Evolutionary conservation across 2,329 filamentous ascomycete species (phyloP).

Genomic region (Penicillium freii): DNA sequence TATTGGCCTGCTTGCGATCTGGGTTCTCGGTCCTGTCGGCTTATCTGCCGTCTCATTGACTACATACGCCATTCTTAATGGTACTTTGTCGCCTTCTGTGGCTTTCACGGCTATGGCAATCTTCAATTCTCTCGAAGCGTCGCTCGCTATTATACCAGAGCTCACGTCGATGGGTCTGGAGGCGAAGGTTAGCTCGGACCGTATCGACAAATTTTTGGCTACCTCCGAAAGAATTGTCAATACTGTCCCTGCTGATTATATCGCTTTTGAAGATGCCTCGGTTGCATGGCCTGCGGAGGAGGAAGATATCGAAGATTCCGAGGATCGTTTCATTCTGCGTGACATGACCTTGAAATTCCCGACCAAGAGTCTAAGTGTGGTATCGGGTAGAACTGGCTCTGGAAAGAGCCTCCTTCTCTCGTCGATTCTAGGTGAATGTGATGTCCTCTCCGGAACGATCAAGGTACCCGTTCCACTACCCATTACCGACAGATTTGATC

Average conservation of each 20-base stretch:
- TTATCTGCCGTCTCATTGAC: constrained; percentile 70
- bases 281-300: constrained; percentile 71
- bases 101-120: constrained; percentile 74
- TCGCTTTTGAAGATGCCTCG: constrained; percentile 65
- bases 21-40: constrained; percentile 71
- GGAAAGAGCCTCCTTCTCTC: constrained; percentile 75
- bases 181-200: constrained; percentile 67
- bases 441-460: constrained; percentile 63
- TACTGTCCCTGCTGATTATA: constrained; percentile 56
- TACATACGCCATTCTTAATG: constrained; percentile 64
- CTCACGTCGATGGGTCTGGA: constrained; percentile 69
- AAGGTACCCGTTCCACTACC: constrained; percentile 42
- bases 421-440: constrained; percentile 71
- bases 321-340: constrained; percentile 64
- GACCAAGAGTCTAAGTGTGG: constrained; percentile 65
- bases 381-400: constrained; percentile 73
- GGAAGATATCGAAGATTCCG: constrained; percentile 44
- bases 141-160: constrained; percentile 69
- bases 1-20: constrained; percentile 62
- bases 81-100: constrained; percentile 65
- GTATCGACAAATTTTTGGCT: constrained; percentile 70
- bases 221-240: constrained; percentile 66
- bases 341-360: constrained; percentile 68
- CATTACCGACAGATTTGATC: constrained; percentile 54
- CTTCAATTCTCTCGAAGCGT: constrained; percentile 71